phyloP scores from a whole-genome alignment of 2,329 filamentous ascomycete species.

The Exophiala sp. region DNA sequence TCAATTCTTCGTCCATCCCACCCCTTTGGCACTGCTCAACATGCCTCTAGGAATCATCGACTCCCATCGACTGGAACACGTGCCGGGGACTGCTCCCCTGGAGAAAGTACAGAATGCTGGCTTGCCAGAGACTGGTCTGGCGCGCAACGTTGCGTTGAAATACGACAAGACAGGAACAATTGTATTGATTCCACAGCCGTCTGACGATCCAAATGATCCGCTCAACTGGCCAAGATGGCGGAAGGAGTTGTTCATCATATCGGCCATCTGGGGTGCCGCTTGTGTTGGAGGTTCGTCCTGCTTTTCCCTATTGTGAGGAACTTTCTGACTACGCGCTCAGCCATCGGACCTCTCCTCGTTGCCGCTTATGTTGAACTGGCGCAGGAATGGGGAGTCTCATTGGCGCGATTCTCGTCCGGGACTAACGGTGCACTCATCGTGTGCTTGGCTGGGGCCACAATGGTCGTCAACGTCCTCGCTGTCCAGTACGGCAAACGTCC shows the following conservation, averaged over 20 bases:
- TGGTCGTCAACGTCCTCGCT: constrained; percentile 31
- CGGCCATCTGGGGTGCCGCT: constrained; percentile 39
- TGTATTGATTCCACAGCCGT: constrained; percentile 23
- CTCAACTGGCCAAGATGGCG: constrained; percentile 22
- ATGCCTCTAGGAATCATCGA: constrained; percentile 34
- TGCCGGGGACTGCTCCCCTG: constrained; percentile 33
- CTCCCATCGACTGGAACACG: constrained; percentile 32
- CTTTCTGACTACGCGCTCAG: too few relatives aligned
- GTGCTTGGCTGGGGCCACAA: constrained; percentile 35
- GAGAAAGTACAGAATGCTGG: constrained; percentile 24
- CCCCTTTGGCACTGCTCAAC: too few relatives aligned
- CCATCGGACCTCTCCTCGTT: constrained; percentile 17
- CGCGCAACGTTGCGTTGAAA: constrained; percentile 31
- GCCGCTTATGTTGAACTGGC: constrained; percentile 19
- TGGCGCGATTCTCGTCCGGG: constrained; percentile 30
- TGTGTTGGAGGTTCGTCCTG: constrained; percentile 45
- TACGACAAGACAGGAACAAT: constrained; percentile 31
- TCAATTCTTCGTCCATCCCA: too few relatives aligned
- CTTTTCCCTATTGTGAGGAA: too few relatives aligned
- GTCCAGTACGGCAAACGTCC: constrained; percentile 24
- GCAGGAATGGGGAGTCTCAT: constrained; percentile 4
- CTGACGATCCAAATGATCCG: constrained; percentile 24
- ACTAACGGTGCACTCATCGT: constrained; percentile 37
- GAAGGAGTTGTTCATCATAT: constrained; percentile 35
- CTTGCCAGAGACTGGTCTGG: constrained; percentile 23